phyloP scores from a whole-genome alignment of 2,329 filamentous ascomycete species.

The Diaporthe destruens region DNA sequence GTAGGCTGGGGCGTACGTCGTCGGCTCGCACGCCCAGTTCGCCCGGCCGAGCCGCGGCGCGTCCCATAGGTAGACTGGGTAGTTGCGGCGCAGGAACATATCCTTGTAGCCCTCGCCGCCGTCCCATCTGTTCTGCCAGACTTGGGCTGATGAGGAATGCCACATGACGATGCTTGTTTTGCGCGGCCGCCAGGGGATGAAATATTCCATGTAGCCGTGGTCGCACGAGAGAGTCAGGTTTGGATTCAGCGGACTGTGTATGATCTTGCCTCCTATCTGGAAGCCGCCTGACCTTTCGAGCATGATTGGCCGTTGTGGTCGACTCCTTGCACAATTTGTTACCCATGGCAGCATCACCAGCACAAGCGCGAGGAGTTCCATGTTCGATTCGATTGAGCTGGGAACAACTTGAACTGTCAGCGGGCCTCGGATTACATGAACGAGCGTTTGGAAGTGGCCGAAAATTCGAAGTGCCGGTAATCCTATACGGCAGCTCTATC shows the following conservation, averaged over 20 bases:
- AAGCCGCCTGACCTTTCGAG: background rate
- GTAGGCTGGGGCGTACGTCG: constrained; percentile 49
- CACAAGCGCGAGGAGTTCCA: background rate
- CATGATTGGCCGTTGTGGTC: background rate
- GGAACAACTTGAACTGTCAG: no score
- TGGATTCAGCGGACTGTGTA: constrained; percentile 28
- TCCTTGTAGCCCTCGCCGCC: constrained; percentile 56
- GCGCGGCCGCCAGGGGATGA: constrained; percentile 51
- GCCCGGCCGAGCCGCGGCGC: constrained; percentile 53
- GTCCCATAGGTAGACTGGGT: constrained; percentile 56
- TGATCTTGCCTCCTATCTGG: background rate
- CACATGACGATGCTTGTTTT: constrained; percentile 53
- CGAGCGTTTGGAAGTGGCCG: background rate
- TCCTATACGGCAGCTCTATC: background rate
- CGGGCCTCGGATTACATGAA: no score
- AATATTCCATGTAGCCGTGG: constrained; percentile 56
- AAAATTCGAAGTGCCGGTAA: no score
- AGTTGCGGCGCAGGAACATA: constrained; percentile 53
- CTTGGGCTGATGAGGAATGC: constrained; percentile 55
- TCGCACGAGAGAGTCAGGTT: constrained; percentile 53
- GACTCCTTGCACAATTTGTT: background rate
- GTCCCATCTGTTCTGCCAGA: constrained; percentile 55
- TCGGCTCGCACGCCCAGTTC: constrained; percentile 52
- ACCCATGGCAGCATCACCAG: background rate
- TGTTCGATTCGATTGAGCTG: background rate